phyloP scores from a whole-genome alignment of 2,329 filamentous ascomycete genomes.

The Alternaria angustiovoidea region DNA sequence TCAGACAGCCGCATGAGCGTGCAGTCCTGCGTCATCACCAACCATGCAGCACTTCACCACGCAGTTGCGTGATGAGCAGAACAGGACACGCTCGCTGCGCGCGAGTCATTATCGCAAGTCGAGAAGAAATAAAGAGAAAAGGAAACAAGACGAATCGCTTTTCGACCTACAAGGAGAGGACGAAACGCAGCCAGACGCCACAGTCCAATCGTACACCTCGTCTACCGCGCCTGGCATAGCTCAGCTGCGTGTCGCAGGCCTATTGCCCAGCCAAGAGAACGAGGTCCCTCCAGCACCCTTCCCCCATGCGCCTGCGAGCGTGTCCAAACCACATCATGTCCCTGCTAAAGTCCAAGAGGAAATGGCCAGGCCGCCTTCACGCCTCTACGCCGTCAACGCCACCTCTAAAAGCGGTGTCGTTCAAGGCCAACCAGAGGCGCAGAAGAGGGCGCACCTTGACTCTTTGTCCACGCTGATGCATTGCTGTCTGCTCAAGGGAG shows the following conservation, averaged over 20 bases:
- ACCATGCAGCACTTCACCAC: slow-evolving; percentile 47
- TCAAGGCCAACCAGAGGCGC: slow-evolving; percentile 27
- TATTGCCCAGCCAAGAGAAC: slow-evolving; percentile 47
- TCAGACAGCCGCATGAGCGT: slow-evolving; percentile 13
- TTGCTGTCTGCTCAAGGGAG: slow-evolving; percentile 72
- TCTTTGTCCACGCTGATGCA: slow-evolving; percentile 75
- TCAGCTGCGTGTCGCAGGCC: slow-evolving; percentile 53
- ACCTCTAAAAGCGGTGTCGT: slow-evolving; percentile 19
- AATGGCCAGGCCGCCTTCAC: slow-evolving; percentile 53
- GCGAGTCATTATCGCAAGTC: slow-evolving; percentile 38
- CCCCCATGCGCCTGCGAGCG: slow-evolving; percentile 52
- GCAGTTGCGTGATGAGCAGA: slow-evolving; percentile 38
- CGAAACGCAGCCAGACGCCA: slow-evolving; percentile 14
- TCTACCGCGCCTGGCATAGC: slow-evolving; percentile 32
- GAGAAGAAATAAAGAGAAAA: slow-evolving; percentile 35
- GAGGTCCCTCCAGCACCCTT: slow-evolving; percentile 54
- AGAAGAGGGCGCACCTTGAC: slow-evolving; percentile 66
- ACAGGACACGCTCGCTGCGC: slow-evolving; percentile 44
- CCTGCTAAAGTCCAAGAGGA: slow-evolving; percentile 48
- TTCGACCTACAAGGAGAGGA: slow-evolving; percentile 29
- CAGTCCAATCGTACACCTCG: slow-evolving; percentile 27
- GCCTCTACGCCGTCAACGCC: slow-evolving; percentile 47
- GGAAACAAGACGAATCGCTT: slow-evolving; percentile 17
- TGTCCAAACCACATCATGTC: slow-evolving; percentile 23
- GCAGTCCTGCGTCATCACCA: slow-evolving; percentile 13